Conservation (phyloP, 176 grass and related monocot species). For the Saccharum spontaneum region DNA sequence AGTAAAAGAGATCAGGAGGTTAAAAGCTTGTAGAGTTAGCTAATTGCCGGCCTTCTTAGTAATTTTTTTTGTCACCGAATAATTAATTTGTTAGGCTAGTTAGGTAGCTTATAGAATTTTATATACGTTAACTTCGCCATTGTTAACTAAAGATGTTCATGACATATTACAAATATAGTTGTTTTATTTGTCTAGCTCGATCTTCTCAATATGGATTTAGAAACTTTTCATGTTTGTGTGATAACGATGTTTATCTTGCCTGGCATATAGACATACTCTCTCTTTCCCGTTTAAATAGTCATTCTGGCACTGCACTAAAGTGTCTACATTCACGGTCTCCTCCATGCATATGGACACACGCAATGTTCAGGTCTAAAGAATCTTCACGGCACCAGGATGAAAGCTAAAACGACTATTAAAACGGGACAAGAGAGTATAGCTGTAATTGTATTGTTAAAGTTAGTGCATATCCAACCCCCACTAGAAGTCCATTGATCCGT, state of each 20-base stretch:
- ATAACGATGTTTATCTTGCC: neutral
- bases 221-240: neutral
- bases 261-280: neutral
- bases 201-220: neutral
- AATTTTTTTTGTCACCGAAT: neutral
- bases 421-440: neutral
- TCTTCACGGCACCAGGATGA: too few species aligned
- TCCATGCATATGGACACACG: too few species aligned
- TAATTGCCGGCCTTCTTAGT: neutral
- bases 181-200: neutral
- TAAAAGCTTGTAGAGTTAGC: neutral
- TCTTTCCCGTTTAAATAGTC: too few species aligned
- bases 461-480: neutral
- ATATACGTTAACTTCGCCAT: neutral
- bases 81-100: neutral
- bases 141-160: neutral
- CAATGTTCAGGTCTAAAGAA: too few species aligned
- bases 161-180: neutral
- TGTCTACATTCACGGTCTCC: too few species aligned
- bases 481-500: too few species aligned
- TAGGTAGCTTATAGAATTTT: neutral
- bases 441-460: neutral
- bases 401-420: too few species aligned
- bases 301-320: too few species aligned
- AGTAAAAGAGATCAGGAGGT: neutral